Evolutionary conservation across 345 rosid genomes (phyloP).

Genomic region (Zanthoxylum bungeanum): DNA sequence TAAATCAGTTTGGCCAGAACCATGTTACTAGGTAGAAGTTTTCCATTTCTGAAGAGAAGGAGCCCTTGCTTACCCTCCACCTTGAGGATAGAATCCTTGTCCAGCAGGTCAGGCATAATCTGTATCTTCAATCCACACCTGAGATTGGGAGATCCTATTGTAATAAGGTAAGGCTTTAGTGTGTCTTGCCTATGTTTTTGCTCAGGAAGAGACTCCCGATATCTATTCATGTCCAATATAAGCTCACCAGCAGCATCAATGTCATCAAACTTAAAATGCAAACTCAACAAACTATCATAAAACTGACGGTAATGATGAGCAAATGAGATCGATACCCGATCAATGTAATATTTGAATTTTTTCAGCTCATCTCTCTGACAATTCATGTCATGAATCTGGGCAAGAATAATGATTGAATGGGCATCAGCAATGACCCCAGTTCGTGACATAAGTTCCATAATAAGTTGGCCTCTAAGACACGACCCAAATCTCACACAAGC

Average conservation of each 20-base stretch:
- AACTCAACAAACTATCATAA: slow-evolving; percentile 62
- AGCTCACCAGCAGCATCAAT: slow-evolving; percentile 61
- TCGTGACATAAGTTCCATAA: slow-evolving; percentile 66
- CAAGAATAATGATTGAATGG: slow-evolving; percentile 52
- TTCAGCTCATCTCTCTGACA: slow-evolving; percentile 70
- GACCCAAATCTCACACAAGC: slow-evolving; percentile 65
- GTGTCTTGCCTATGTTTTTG: slow-evolving; percentile 22
- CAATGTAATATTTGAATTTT: slow-evolving; percentile 56
- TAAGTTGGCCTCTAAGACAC: slow-evolving; percentile 66
- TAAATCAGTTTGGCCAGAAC: slow-evolving; percentile 63
- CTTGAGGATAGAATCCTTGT: slow-evolving; percentile 43
- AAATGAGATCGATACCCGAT: slow-evolving; percentile 36
- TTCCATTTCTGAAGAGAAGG: slow-evolving; percentile 42
- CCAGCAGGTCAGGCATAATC: slow-evolving; percentile 48
- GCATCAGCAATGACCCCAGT: slow-evolving; percentile 63
- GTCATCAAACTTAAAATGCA: slow-evolving; percentile 73
- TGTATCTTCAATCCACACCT: slow-evolving; percentile 57
- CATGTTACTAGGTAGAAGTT: slow-evolving; percentile 43
- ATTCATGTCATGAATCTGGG: slow-evolving; percentile 64
- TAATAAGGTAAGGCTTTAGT: slow-evolving; percentile 40
- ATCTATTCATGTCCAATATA: slow-evolving; percentile 41
- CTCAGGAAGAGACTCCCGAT: slow-evolving; percentile 16
- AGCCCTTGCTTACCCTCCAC: slow-evolving; percentile 37
- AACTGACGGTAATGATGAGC: slow-evolving; percentile 51
- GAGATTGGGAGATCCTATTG: slow-evolving; percentile 69